Base-by-base conservation (phyloP, 495 filamentous ascomycete species). In the Melanomma pulvis-pyrius region DNA sequence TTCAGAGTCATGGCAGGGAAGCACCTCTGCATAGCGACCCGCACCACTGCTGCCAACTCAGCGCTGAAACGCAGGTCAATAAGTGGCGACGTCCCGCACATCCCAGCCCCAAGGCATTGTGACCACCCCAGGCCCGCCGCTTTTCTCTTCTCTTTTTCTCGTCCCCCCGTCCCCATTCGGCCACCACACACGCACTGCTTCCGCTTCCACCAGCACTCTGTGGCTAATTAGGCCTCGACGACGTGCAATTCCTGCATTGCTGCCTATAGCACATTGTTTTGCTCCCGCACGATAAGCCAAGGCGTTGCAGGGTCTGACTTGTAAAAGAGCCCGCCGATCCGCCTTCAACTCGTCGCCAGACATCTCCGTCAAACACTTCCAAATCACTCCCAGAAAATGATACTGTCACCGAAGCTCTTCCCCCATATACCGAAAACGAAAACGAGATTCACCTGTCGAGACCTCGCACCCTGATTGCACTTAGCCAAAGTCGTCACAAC, bases 211-310 rank as follows among this genome's bases (percentile, higher is more conserved):
- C 65, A 65, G 60, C 69, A 54, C 65, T 69, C 64, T 60, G 65
- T 72, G 69, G 69, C 61, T 69, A 68, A 68, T 72, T 65, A 53
- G 62, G 66, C 66, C 66, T 53, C 39, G 32, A 49, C 56, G 61
- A 63, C 65, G 61, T 72, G 62, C 58, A 61, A 66, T 69, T 72
- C 63, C 66, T 72, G 70, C 70, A 72, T 72, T 69, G 70, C 70
- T 69, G 70, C 70, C 70, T 67, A 59, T 67, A 68, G 58, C 22
- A 65, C 48, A 46, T 41, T 68, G 60, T 29, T 65, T 57, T 69
- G 44, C 55, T 30, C 29, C 58, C 70, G 57, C 44, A 41, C 66
- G 70, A 72, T 72, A 72, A 72, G 70, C 70, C 65, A 69, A 72
- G 70, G 41, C 52, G 46, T 69, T 69, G 70, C 66, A 69, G 66